Evolutionary conservation across 2,329 filamentous ascomycete genomes (phyloP).

Genomic region (Diaporthe aspalathi): DNA sequence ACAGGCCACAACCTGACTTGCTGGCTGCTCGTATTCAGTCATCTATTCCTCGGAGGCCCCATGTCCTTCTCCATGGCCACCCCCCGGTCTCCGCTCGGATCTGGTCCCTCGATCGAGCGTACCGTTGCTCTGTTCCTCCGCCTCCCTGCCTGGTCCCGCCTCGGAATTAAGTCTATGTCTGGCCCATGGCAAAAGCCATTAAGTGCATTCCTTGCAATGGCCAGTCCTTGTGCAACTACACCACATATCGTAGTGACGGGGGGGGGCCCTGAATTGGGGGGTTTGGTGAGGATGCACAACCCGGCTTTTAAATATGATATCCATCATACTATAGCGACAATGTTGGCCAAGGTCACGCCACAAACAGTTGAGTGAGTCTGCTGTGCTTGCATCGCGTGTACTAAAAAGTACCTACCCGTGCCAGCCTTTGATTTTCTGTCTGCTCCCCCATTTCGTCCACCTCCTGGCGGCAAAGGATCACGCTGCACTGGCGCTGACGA

Average conservation of each 20-base stretch:
- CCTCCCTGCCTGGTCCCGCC: slow-evolving; percentile 7
- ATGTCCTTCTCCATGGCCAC: background rate
- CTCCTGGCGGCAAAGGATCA: background rate
- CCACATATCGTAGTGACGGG: background rate
- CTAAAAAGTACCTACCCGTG: no score
- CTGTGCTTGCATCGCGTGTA: no score
- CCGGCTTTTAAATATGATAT: background rate
- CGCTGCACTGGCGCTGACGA: slow-evolving; percentile 2
- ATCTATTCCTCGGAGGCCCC: background rate
- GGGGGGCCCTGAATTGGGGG: background rate
- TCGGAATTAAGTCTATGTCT: background rate
- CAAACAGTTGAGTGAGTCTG: no score
- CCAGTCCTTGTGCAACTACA: background rate
- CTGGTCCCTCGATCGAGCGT: slow-evolving; percentile 24
- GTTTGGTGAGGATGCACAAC: background rate
- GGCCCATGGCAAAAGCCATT: background rate
- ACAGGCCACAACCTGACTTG: slow-evolving; percentile 22
- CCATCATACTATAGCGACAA: background rate
- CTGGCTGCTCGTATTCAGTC: slow-evolving; percentile 21
- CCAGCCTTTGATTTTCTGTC: no score
- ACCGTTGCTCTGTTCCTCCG: slow-evolving; percentile 9
- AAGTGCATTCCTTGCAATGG: no score
- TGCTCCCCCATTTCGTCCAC: background rate
- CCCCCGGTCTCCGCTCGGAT: slow-evolving; percentile 21
- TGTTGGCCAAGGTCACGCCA: background rate